These are phyloP conservation scores for Scenedesmus sp. DNA, from an alignment of 163 green algal genomes.

Conservation along the genomic window DNA sequence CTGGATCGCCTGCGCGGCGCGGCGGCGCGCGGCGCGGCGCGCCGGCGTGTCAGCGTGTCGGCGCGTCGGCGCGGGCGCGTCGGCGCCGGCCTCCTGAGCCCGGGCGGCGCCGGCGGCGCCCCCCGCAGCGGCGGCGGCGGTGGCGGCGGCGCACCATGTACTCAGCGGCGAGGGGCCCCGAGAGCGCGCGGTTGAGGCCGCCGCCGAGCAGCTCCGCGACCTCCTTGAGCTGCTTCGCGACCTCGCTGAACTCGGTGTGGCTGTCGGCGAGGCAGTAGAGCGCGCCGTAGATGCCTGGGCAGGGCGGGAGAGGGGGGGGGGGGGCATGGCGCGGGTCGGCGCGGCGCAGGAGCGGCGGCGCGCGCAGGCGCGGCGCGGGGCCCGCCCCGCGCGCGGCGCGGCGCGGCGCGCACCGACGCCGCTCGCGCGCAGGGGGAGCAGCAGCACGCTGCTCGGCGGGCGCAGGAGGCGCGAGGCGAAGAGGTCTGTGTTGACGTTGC, in stretches of 20 bases:
- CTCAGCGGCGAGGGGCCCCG: constrained; percentile 15
- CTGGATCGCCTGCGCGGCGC: constrained; percentile 27
- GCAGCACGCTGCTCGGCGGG: constrained; percentile 63
- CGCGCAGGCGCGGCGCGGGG: not conserved
- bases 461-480: constrained; percentile 68
- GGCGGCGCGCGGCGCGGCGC: no score
- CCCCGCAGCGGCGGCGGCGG: not conserved
- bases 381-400: not conserved
- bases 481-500: constrained; percentile 64
- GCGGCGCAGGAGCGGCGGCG: constrained; percentile 58
- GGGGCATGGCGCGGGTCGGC: not conserved
- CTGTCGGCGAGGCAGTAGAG: constrained; percentile 64
- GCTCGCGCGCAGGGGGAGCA: constrained; percentile 59
- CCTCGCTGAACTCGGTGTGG: constrained; percentile 61
- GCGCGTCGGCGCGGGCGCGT: no score
- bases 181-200: constrained; percentile 30
- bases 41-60: not conserved
- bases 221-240: constrained; percentile 57
- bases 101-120: no score
- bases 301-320: constrained; percentile 44
- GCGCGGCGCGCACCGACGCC: constrained; percentile 9
- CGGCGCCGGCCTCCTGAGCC: no score
- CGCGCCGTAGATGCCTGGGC: constrained; percentile 60
- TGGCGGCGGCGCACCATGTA: constrained; percentile 12
- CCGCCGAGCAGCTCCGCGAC: constrained; percentile 42